Evolutionary conservation across 495 filamentous ascomycete genomes (phyloP).

Genomic region (Aspergillus incahuasiensis): DNA sequence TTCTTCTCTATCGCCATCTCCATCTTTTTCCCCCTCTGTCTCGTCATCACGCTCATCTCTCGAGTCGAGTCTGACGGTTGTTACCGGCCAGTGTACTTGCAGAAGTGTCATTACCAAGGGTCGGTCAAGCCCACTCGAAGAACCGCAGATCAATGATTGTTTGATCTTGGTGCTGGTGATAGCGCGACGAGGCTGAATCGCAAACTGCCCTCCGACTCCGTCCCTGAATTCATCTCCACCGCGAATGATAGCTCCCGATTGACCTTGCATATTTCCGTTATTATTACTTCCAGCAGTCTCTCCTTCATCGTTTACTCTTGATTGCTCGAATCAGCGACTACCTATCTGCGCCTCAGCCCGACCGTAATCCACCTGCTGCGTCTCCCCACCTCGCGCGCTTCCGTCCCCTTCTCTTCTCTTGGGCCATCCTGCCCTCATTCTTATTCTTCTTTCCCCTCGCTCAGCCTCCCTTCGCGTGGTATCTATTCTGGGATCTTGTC

Average conservation of each 20-base stretch:
- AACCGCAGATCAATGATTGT: not conserved
- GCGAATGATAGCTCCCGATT: conserved; percentile 9
- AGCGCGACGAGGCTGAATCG: conserved; percentile 29
- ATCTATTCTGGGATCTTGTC: conserved; percentile 25
- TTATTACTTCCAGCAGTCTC: not conserved
- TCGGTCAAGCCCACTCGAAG: not conserved
- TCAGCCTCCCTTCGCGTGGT: conserved; percentile 23
- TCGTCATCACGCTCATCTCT: not conserved
- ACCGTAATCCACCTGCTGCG: conserved; percentile 6
- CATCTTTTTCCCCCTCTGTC: not conserved
- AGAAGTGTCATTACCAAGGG: not conserved
- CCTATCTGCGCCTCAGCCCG: conserved; percentile 9
- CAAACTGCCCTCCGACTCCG: conserved; percentile 18
- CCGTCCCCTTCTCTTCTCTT: conserved; percentile 3
- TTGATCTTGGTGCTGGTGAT: conserved; percentile 7
- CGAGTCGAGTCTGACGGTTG: not conserved
- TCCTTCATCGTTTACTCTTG: conserved; percentile 1
- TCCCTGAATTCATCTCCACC: conserved; percentile 8
- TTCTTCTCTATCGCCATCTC: not conserved
- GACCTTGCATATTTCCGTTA: not conserved
- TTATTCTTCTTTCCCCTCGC: conserved; percentile 11
- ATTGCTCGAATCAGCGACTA: conserved; percentile 3
- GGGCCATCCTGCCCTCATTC: conserved; percentile 10
- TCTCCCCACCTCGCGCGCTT: conserved; percentile 8
- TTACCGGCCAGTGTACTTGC: not conserved